Evolutionary conservation across 768 basidiomycete genomes (phyloP).

Genomic region (Paxillus rubicundulus): DNA sequence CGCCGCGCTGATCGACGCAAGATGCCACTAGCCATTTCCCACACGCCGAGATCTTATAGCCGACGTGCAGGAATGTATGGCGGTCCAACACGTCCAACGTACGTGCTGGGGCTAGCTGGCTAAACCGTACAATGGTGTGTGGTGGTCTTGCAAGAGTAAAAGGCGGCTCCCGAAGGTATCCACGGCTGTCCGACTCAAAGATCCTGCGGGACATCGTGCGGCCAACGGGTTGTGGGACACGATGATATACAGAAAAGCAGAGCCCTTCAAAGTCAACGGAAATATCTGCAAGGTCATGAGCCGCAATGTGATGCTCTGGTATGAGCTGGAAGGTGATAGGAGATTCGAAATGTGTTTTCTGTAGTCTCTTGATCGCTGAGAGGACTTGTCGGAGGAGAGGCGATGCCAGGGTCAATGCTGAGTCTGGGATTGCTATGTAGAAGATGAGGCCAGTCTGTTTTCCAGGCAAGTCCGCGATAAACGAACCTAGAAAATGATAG

Average conservation of each 20-base stretch:
- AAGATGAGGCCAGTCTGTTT: slow-evolving; percentile 50
- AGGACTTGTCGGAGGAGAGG: slow-evolving; percentile 68
- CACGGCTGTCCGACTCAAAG: slow-evolving; percentile 38
- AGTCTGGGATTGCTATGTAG: slow-evolving; percentile 64
- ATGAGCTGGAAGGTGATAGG: slow-evolving; percentile 71
- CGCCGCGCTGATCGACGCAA: slow-evolving; percentile 76
- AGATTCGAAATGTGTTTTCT: slow-evolving; percentile 43
- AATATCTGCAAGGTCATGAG: slow-evolving; percentile 17
- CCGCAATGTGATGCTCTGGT: slow-evolving; percentile 59
- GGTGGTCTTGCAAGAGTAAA: slow-evolving; percentile 56
- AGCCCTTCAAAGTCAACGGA: slow-evolving; percentile 43
- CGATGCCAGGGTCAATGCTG: slow-evolving; percentile 61
- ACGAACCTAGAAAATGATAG: slow-evolving; percentile 39
- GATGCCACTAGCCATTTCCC: slow-evolving; percentile 77
- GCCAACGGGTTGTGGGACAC: slow-evolving; percentile 58
- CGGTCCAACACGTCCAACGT: slow-evolving; percentile 53
- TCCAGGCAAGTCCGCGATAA: slow-evolving; percentile 43
- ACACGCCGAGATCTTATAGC: slow-evolving; percentile 62
- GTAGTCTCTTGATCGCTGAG: slow-evolving; percentile 56
- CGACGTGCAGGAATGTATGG: slow-evolving; percentile 72
- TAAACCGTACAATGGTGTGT: slow-evolving; percentile 36
- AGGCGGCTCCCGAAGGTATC: slow-evolving; percentile 62
- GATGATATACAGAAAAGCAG: slow-evolving; percentile 68
- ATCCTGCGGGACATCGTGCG: slow-evolving; percentile 58
- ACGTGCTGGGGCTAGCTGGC: slow-evolving; percentile 37